Base-by-base conservation (phyloP, 2,329 filamentous ascomycete species). In the Colletotrichum viniferum region DNA sequence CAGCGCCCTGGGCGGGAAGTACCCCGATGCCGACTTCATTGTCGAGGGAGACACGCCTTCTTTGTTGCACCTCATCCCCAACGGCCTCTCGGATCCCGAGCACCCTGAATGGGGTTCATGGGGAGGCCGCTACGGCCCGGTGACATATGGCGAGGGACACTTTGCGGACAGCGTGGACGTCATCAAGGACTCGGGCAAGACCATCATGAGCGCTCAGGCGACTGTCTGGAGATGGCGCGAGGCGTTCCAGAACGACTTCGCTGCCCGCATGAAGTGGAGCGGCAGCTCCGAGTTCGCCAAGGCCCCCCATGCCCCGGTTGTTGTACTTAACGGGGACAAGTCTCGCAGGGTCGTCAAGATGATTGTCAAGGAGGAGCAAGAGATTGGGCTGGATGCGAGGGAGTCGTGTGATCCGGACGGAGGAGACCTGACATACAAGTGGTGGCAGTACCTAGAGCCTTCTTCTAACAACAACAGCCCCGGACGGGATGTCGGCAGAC, bases 141-240 rank as follows among this genome's bases (percentile, higher is more conserved):
- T 70, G 10, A 73, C 52, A 7, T 68, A 68, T 16, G 70, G 70
- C 16, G 67, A 62, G 16, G 77, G 76, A 18, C 74, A 81, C 63
- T 85, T 80, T 64, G 80, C 78, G 18, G 84, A 86, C 76, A 78
- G 81, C 0, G 76, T 78, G 3, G 85, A 87, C 74, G 76, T 76
- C 2, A 83, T 84, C 7, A 69, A 81, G n/a, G 84, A 84, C 4
- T 28, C 85, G 73, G 81, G 82, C 5, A 77, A 79, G 34, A 80
- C 67, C 3, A 81, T 82, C 71, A 79, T 79, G 38, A 82, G 81
- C 48, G 89, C 87, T 64, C 85, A 88, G 26, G 87, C 87, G 4
- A 88, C 87, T 0, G 86, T 90, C 36, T 90, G 88, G 88, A 82
- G 88, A n/a, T 90, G 88, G 89, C 80, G 88, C 16, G 82, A 86